phyloP scores from a whole-genome alignment of 257 asterid species.

The Nyctanthes arbortristis region DNA sequence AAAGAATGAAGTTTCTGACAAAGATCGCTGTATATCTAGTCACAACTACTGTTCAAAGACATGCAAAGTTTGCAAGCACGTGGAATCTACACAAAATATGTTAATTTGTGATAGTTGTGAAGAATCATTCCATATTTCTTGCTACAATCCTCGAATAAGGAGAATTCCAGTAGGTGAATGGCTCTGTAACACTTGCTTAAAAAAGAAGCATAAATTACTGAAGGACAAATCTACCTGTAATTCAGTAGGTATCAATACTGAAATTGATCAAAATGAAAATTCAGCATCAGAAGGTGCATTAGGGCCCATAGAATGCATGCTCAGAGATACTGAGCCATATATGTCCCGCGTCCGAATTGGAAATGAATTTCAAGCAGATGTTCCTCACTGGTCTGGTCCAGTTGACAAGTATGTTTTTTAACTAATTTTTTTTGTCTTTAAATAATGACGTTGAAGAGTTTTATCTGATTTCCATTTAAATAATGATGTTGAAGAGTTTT shows the following conservation, averaged over 20 bases:
- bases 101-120: conserved; percentile 77
- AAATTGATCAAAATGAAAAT: conserved; percentile 31
- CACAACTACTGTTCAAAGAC: conserved; percentile 47
- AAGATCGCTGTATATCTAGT: conserved; percentile 23
- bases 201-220: conserved; percentile 58
- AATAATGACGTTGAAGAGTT: neutral
- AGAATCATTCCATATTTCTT: conserved; percentile 72
- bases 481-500: no score
- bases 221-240: conserved; percentile 52
- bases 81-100: conserved; percentile 58
- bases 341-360: conserved; percentile 72
- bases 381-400: conserved; percentile 77
- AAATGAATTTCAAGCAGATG: conserved; percentile 64
- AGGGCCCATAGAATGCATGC: conserved; percentile 58
- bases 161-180: conserved; percentile 68
- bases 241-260: conserved; percentile 26
- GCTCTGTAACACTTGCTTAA: conserved; percentile 77
- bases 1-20: conserved; percentile 30
- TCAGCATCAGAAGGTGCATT: conserved; percentile 41
- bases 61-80: conserved; percentile 58
- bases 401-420: conserved; percentile 57
- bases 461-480: neutral
- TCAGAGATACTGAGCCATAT: conserved; percentile 53
- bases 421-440: conserved; percentile 15
- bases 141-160: conserved; percentile 60